phyloP scores from a whole-genome alignment of 352 stramenopile species.

The Peronospora belbahrii region DNA sequence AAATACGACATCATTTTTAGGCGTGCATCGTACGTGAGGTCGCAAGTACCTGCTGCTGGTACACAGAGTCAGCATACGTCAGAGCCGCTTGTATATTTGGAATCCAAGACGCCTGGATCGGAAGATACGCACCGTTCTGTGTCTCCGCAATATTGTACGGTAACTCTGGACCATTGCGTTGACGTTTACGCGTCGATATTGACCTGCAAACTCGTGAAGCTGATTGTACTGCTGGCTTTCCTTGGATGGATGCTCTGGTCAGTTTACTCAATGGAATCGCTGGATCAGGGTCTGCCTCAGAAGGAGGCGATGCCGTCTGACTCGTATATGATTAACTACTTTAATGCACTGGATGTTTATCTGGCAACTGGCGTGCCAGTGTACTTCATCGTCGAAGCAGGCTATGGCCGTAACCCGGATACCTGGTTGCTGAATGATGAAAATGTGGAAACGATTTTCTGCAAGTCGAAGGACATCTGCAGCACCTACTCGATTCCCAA shows the following conservation, averaged over 20 bases:
- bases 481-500: constrained; percentile 44
- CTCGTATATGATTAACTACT: constrained; percentile 66
- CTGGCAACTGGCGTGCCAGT: constrained; percentile 48
- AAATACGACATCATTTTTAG: constrained; percentile 50
- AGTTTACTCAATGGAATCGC: constrained; percentile 42
- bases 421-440: constrained; percentile 40
- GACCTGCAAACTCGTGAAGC: constrained; percentile 39
- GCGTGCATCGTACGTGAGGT: constrained; percentile 10
- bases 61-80: constrained; percentile 17
- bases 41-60: constrained; percentile 5
- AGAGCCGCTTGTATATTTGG: constrained; percentile 17
- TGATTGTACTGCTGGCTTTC: constrained; percentile 43
- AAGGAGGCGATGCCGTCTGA: constrained; percentile 53
- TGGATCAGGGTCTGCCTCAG: constrained; percentile 52
- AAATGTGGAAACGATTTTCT: constrained; percentile 38
- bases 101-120: constrained; percentile 26
- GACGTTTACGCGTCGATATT: constrained; percentile 42
- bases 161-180: constrained; percentile 37
- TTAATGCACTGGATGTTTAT: constrained; percentile 46
- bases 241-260: constrained; percentile 37
- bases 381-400: constrained; percentile 58
- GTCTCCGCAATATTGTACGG: constrained; percentile 9
- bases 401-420: constrained; percentile 42
- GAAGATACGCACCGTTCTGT: constrained; percentile 11
- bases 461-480: constrained; percentile 56